phyloP scores from a whole-genome alignment of 2,329 filamentous ascomycete species.

The Aspergillus novofumigatus region DNA sequence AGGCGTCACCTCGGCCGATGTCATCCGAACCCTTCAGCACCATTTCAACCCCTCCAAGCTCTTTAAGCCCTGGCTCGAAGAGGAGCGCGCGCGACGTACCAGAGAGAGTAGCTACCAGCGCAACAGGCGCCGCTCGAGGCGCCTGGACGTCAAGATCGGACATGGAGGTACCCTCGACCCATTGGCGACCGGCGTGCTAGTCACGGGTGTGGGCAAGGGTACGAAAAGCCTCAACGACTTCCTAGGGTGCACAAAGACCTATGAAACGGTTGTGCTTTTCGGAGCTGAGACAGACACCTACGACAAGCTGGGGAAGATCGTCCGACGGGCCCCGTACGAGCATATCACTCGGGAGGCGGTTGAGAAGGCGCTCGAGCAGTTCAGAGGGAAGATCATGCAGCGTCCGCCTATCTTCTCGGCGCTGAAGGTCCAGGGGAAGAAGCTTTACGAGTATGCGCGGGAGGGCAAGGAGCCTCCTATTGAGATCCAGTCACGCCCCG shows the following conservation, averaged over 20 bases:
- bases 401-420: conserved; percentile 90
- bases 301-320: conserved; percentile 78
- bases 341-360: conserved; percentile 77
- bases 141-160: conserved; percentile 80
- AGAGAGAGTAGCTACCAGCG: conserved; percentile 58
- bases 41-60: conserved; percentile 76
- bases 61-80: conserved; percentile 73
- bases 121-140: conserved; percentile 57
- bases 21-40: conserved; percentile 80
- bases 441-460: conserved; percentile 91
- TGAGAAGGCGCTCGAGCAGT: conserved; percentile 68
- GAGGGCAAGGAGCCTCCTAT: conserved; percentile 81
- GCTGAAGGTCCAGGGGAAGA: conserved; percentile 87
- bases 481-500: conserved; percentile 75
- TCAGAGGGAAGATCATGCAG: conserved; percentile 81
- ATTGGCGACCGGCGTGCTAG: conserved; percentile 86
- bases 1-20: conserved; percentile 81
- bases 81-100: conserved; percentile 54
- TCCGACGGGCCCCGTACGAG: conserved; percentile 69
- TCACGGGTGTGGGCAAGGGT: conserved; percentile 79
- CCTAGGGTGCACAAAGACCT: conserved; percentile 84
- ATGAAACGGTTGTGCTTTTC: conserved; percentile 85
- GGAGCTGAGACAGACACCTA: conserved; percentile 92
- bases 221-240: conserved; percentile 80
- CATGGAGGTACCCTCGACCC: conserved; percentile 96